Base-by-base conservation (phyloP, 768 basidiomycete species). In the Pleurotus tuber-regium region DNA sequence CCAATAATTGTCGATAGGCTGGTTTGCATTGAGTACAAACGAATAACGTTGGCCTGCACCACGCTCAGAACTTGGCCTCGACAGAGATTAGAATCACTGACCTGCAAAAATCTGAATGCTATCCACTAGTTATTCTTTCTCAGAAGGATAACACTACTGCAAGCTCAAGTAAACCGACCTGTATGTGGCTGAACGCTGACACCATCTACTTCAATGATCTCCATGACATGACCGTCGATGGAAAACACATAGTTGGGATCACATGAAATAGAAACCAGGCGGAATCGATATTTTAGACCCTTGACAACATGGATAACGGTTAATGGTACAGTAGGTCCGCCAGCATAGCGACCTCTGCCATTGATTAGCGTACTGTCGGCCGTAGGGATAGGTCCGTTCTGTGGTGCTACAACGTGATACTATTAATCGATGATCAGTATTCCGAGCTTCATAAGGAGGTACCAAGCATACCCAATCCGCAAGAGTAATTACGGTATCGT, bases 11-110 rank as follows among this genome's bases (percentile, higher is more conserved):
- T 62, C 69, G 19, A 75, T 57, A 0, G 60, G 42, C 53, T 75
- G 72, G 54, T 72, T 63, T 2, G 76, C 72, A 0, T 61, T 61
- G 12, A 76, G 62, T 7, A 76, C 63, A 23, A 66, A 61, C 7
- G 75, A 78, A 56, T 78, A 77, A 9, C 76, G 69, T 52, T 74
- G 72, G 19, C 63, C 75, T 52, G 35, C 16, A n/a, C n/a, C n/a
- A n/a, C n/a, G n/a, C n/a, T n/a, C n/a, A n/a, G n/a, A n/a, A n/a
- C n/a, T n/a, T n/a, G n/a, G n/a, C n/a, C n/a, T n/a, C n/a, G n/a
- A n/a, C n/a, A n/a, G n/a, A n/a, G n/a, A n/a, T n/a, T n/a, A n/a
- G n/a, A n/a, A 2, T 4, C 64, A 62, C 47, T 77, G 74, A 18
- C 70, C 71, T 43, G 71, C 66, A 52, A 62, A 70, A 16, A 70